Base-by-base conservation (phyloP, 441 rosid genomes). In the Geranium incanum region DNA sequence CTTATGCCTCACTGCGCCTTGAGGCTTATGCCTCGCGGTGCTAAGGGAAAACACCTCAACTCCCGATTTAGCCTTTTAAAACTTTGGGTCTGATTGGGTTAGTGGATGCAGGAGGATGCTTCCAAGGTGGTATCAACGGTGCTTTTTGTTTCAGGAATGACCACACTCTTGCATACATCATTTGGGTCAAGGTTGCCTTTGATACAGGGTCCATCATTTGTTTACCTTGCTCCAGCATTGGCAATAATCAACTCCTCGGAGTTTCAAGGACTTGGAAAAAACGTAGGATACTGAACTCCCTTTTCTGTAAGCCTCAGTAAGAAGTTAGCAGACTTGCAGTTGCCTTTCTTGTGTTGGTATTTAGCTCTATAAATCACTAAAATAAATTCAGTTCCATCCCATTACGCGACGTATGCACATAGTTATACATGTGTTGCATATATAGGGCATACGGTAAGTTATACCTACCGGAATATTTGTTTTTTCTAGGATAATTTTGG, bases 201-300 rank as follows among this genome's bases (percentile, higher is more conserved):
- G 80, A 84, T 94, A 63, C 99, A 94, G 79, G 99, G 99, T 52
- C 95, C 99, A 21, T 92, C 99, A 55, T 92, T 90, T 82, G 91
- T 90, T 73, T 90, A 73, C 82, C 90, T 94, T 43, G 99, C 97
- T 74, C 99, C 99, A 36, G 93, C 85, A 68, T 81, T 94, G 78
- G 92, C 89, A 6, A 87, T 92, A 72, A 88, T 94, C 36, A 92
- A 94, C 85, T 94, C 97, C n/a, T 87, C 89, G 0, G 95, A 90
- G 73, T 90, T 94, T 77, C 94, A 86, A 80, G 88, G 84, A 74
- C 81, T 92, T 69, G 87, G 81, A 81, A 95, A 96, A 83, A 92
- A 94, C 74, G 99, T 92, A 86, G 68, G 99, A 68, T 71, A 45
- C 59, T 76, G 23, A 63, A 55, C 62, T 9, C 13, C 9, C 45